Base-by-base conservation (phyloP, 1,284 basidiomycete genomes). In the Cystobasidium pallidum region DNA sequence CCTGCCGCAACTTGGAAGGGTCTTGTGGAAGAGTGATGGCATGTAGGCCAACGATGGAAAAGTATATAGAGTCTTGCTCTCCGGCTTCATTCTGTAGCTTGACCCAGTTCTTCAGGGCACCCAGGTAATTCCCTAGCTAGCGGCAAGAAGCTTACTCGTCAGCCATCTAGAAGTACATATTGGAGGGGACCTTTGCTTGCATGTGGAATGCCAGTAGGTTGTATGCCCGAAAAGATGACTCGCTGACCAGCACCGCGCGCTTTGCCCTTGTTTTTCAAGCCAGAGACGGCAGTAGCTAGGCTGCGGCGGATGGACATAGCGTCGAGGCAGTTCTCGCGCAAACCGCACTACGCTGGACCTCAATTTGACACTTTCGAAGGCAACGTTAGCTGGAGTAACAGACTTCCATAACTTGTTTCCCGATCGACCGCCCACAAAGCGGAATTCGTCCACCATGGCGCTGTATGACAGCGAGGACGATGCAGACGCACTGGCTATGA, bases 71-170 rank as follows among this genome's bases (percentile, higher is more conserved):
- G 39, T 41, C 49, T 7, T 28, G 34, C 57, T 59, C 57, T 24
- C 47, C 34, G 21, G 47, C 58, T 54, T 54, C 61, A 52, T 86
- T 82, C 80, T 94, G 91, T 17, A 94, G 83, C 64, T 86, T 85
- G 41, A 92, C 89, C 94, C 93, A 96, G 80, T 92, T 93, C 36
- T 86, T 86, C 21, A 95, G 84, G 0, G 93, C 94, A 6, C 94
- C 94, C 1, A 97, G 85, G 78, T 94, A 92, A 81, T 97, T 98
- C 54, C 94, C 94, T 77, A 97, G 85, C 92, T 96, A 74, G 30
- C 10, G 21, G 58, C 39, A 58, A 61, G 54, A 57, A 57, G 54
- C 10, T 10, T 28, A 34, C 6, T 36, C 32, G 54, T 57, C 54
- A 57, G 54, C 54, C 24, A 32, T 17, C 13, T 36, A n/a, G 30